Percentiles rank a stretch among this genome's conserved stretches.
Conservation (phyloP, 208 protist species). For the Acanthamoeba castellanii region DNA sequence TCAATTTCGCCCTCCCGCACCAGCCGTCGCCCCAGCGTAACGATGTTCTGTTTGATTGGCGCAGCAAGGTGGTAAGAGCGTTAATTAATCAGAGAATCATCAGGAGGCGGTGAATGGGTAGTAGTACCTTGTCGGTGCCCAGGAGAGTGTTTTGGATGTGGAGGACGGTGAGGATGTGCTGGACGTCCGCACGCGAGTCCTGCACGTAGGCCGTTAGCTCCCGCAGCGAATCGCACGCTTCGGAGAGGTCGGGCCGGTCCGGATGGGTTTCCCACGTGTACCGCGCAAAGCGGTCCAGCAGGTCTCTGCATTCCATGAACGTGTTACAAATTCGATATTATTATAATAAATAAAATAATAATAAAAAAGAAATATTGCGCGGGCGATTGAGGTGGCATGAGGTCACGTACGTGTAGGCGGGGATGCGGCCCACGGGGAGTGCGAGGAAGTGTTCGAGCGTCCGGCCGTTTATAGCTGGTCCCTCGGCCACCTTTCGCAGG, state of each 20-base stretch:
- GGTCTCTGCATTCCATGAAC: neutral
- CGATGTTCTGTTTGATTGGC: conserved; percentile 25
- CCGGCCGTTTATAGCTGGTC: conserved; percentile 16
- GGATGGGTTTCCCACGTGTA: conserved; percentile 54
- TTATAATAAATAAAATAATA: neutral
- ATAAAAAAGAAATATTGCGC: neutral
- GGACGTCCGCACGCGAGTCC: conserved; percentile 51
- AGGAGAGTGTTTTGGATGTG: conserved; percentile 49
- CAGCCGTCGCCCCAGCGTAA: conserved; percentile 45
- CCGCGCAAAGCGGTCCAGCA: conserved; percentile 31
- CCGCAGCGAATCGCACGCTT: conserved; percentile 14
- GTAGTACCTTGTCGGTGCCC: conserved; percentile 31
- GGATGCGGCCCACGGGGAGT: conserved; percentile 49
- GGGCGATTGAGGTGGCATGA: too few relatives aligned
- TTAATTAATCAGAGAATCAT: neutral
- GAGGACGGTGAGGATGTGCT: conserved; percentile 63
- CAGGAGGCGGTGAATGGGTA: neutral
- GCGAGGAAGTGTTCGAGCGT: conserved; percentile 51
- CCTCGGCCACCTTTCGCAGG: conserved; percentile 27
- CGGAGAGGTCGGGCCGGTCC: conserved; percentile 37
- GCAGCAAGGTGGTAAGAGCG: too few relatives aligned
- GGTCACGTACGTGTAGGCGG: conserved; percentile 9
- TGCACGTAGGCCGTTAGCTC: conserved; percentile 56
- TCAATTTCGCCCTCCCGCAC: conserved; percentile 54
- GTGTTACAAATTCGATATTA: too few relatives aligned